These are phyloP conservation scores for Citrullus colocynthis DNA, from an alignment of 306 rosid species.

Conservation along the genomic window DNA sequence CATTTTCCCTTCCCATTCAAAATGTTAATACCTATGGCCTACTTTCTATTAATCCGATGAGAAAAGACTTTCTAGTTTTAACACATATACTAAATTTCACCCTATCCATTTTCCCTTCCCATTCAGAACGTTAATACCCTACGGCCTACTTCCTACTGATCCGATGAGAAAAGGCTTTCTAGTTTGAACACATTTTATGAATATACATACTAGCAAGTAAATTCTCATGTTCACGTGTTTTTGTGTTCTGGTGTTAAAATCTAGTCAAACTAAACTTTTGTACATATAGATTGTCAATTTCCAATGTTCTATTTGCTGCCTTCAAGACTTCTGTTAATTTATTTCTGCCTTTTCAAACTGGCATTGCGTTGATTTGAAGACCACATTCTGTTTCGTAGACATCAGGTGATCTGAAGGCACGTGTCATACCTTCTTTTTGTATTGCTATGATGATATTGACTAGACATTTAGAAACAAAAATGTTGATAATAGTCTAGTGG, in stretches of 20 bases:
- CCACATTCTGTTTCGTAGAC: slow-evolving; percentile 4
- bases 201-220: background rate
- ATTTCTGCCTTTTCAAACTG: background rate
- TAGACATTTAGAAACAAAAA: background rate
- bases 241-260: background rate
- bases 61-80: background rate
- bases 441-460: background rate
- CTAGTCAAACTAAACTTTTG: background rate
- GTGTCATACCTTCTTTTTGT: slow-evolving; percentile 12
- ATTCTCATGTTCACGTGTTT: background rate
- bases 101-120: background rate
- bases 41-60: background rate
- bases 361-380: no score
- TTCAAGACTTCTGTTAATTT: background rate
- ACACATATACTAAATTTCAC: background rate
- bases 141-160: background rate
- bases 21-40: background rate
- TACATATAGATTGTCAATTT: background rate
- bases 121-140: background rate
- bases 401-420: slow-evolving; percentile 83
- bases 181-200: background rate
- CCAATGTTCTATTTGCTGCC: background rate
- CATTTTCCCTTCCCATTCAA: background rate
- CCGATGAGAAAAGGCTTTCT: background rate
- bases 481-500: background rate